Conservation (phyloP, 176 grass and related monocot genomes). For the Eragrostis curvula region DNA sequence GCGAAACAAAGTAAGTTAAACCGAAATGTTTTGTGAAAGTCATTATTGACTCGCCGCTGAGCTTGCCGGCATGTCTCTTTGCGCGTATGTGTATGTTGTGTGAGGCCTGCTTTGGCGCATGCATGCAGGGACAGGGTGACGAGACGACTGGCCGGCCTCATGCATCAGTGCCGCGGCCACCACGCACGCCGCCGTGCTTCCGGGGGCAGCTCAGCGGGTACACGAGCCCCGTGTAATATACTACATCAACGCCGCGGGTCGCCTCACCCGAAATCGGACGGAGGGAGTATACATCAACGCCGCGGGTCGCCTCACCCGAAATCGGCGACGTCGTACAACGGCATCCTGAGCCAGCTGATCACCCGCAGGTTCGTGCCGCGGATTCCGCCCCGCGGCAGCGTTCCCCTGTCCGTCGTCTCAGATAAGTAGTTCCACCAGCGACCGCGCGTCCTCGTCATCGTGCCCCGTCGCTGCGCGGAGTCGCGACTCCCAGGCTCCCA, state of each 20-base stretch:
- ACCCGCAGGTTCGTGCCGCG: constrained; percentile 43
- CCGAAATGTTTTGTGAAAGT: too few species aligned
- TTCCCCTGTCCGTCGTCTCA: constrained; percentile 32
- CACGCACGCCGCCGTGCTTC: constrained; percentile 42
- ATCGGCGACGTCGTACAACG: constrained; percentile 57
- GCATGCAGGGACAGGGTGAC: too few species aligned
- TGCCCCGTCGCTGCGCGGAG: constrained; percentile 38
- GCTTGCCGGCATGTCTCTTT: too few species aligned
- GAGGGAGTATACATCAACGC: too few species aligned
- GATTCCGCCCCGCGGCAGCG: constrained; percentile 26
- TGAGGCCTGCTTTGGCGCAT: too few species aligned
- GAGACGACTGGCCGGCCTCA: too few species aligned
- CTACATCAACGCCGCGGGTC: constrained; percentile 48
- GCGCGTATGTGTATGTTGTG: too few species aligned
- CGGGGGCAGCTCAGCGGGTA: constrained; percentile 48
- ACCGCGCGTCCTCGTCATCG: constrained; percentile 46
- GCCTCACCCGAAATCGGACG: too few species aligned
- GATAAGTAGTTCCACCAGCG: constrained; percentile 51
- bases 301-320: constrained; percentile 66
- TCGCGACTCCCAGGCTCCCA: constrained; percentile 18
- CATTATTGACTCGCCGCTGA: too few species aligned
- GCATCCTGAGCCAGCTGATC: constrained; percentile 65
- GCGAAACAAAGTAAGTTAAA: too few species aligned
- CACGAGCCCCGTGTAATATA: constrained; percentile 43
- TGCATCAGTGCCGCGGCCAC: constrained; percentile 44